Evolutionary conservation across 1,284 basidiomycete genomes (phyloP).

Genomic region (Ceratorhiza oryzae-sativae): DNA sequence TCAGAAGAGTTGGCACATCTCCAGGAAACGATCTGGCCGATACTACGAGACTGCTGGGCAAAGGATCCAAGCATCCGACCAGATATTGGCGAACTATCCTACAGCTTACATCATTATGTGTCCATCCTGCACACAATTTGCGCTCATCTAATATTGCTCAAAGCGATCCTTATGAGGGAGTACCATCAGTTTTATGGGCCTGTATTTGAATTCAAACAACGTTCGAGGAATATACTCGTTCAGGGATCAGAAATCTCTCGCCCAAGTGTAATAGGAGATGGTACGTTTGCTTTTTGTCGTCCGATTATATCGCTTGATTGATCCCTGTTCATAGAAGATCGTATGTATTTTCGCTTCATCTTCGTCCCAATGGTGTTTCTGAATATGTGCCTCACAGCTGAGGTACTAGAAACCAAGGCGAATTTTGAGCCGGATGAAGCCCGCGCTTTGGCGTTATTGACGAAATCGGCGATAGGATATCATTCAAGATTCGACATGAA

Average conservation of each 20-base stretch:
- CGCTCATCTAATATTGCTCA: background rate
- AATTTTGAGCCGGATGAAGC: background rate
- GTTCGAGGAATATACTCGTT: background rate
- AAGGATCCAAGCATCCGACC: background rate
- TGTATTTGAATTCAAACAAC: background rate
- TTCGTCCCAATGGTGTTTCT: background rate
- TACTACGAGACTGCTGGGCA: constrained; percentile 18
- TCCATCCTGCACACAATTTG: background rate
- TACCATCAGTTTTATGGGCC: constrained; percentile 11
- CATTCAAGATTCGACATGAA: background rate
- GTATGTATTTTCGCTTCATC: background rate
- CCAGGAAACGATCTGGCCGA: constrained; percentile 16
- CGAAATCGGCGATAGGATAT: constrained; percentile 13
- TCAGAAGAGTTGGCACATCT: constrained; percentile 11
- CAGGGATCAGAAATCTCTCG: background rate
- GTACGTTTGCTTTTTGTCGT: background rate
- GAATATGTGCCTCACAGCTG: background rate
- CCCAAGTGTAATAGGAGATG: constrained; percentile 29
- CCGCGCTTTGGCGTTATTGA: background rate
- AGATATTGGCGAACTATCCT: background rate
- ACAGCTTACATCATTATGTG: constrained; percentile 3
- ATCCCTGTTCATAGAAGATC: background rate
- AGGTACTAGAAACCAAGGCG: background rate
- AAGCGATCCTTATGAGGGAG: constrained; percentile 17
- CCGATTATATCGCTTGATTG: background rate